Conservation (phyloP, 2,329 filamentous ascomycete genomes). For the Trichoderma cornu-damae region DNA sequence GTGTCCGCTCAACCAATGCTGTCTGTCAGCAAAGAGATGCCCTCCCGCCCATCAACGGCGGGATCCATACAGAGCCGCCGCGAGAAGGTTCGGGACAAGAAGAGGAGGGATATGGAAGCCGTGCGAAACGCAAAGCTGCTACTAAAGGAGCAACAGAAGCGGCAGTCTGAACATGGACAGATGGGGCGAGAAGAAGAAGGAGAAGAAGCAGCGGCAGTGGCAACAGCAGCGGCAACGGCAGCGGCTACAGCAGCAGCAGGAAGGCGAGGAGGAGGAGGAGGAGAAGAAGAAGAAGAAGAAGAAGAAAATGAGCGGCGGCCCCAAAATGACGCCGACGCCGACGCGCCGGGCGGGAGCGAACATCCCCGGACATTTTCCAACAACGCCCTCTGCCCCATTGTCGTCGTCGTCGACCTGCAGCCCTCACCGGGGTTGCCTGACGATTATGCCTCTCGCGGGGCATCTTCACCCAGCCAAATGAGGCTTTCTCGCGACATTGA, state of each 20-base stretch:
- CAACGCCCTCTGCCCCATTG: slow-evolving; percentile 33
- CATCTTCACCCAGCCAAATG: slow-evolving; percentile 22
- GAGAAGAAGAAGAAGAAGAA: no score
- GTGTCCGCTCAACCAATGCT: slow-evolving; percentile 23
- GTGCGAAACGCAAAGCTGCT: slow-evolving; percentile 24
- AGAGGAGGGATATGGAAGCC: slow-evolving; percentile 38
- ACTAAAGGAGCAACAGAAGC: slow-evolving; percentile 17
- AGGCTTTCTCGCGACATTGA: slow-evolving; percentile 22
- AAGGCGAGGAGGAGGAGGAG: no score
- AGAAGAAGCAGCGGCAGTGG: no score
- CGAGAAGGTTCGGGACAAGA: slow-evolving; percentile 38
- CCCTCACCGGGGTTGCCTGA: slow-evolving; percentile 23
- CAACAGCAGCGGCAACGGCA: no score
- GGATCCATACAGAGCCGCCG: slow-evolving; percentile 30
- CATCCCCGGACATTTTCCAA: neutral
- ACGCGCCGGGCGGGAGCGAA: neutral
- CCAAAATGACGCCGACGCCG: neutral
- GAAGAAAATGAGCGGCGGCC: neutral
- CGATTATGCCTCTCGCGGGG: slow-evolving; percentile 18
- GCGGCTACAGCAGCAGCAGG: no score
- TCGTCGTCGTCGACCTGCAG: slow-evolving; percentile 37
- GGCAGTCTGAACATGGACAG: neutral
- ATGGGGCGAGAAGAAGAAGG: no score
- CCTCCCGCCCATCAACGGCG: slow-evolving; percentile 21
- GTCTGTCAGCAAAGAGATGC: slow-evolving; percentile 14